Base-by-base conservation (phyloP, 345 rosid species). In the Citrus hindsii region DNA sequence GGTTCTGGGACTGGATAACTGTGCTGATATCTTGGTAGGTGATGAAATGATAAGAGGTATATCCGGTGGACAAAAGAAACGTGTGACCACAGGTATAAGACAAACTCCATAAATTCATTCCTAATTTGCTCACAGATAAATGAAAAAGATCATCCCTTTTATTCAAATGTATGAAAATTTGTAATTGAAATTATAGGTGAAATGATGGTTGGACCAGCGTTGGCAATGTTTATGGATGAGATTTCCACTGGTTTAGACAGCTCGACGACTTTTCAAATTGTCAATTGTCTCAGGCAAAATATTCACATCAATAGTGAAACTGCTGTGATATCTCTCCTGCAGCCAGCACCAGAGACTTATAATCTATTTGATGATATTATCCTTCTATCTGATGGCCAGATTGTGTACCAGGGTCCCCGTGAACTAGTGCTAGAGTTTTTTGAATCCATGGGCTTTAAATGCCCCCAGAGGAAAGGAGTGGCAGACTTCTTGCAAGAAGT, bases 401-500 rank as follows among this genome's bases (percentile, higher is more conserved):
- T 92, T 21, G 83, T 91, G 62, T 92, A 89, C 80, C 95, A 92
- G 42, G 97, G 97, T 22, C 90, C 91, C 24, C 81, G 92, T 2
- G 92, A 88, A 75, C 48, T 84, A 1, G 85, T 87, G 22, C 88
- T 91, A 1, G 87, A 77, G 0, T 91, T 91, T 67, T 92, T 90
- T 14, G 89, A 89, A 64, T 79, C 80, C 12, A 83, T 87, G 92
- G 95, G 95, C 48, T 91, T 93, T 83, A 86, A 83, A 72, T 93
- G 97, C 79, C 95, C 95, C 10, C 83, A 84, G 55, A 86, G 97
- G 82, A 93, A 93, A 85, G 92, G 90, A 5, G 85, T 82, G 28
- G 94, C 97, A 32, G 97, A 93, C 80, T 93, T 90, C 85, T 81
- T 93, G 73, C 97, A 93, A 76, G 97, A 93, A 83, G 97, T 91